These are phyloP conservation scores for Umbelopsis isabellina DNA, from an alignment of 192 early-diverging fungal species.

Conservation along the genomic window DNA sequence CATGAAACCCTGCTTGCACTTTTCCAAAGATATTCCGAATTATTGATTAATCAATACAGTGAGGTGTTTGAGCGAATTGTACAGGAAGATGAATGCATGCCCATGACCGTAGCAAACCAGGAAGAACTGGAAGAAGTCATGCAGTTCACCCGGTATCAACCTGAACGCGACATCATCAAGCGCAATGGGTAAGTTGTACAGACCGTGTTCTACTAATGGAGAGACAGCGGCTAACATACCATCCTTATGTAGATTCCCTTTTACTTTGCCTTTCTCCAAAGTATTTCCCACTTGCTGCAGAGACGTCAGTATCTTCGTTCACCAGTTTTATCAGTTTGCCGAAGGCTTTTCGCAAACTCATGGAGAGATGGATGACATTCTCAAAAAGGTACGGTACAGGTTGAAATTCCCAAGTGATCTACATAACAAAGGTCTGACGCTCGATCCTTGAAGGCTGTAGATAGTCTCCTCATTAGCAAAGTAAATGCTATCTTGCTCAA, in stretches of 20 bases:
- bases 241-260: constrained; percentile 59
- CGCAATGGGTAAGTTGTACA: constrained; percentile 30
- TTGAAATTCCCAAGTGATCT: too few species aligned
- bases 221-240: background rate
- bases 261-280: constrained; percentile 78
- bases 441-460: constrained; percentile 49
- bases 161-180: constrained; percentile 44
- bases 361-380: constrained; percentile 86
- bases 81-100: constrained; percentile 81
- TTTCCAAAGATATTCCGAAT: constrained; percentile 79
- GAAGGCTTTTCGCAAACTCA: constrained; percentile 82
- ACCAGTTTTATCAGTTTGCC: constrained; percentile 82
- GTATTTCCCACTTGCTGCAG: constrained; percentile 75
- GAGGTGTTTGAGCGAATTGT: constrained; percentile 74
- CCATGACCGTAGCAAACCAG: constrained; percentile 68
- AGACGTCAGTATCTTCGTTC: constrained; percentile 71
- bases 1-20: constrained; percentile 74
- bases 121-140: constrained; percentile 68
- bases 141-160: constrained; percentile 64
- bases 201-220: too few species aligned
- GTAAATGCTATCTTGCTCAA: constrained; percentile 69
- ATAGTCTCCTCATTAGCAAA: constrained; percentile 70
- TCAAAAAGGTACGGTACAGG: constrained; percentile 61
- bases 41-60: constrained; percentile 70
- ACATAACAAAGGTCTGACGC: too few species aligned